Base-by-base conservation (phyloP, 371 early-diverging fungal species). In the Thermomucor indicae-seudaticae region DNA sequence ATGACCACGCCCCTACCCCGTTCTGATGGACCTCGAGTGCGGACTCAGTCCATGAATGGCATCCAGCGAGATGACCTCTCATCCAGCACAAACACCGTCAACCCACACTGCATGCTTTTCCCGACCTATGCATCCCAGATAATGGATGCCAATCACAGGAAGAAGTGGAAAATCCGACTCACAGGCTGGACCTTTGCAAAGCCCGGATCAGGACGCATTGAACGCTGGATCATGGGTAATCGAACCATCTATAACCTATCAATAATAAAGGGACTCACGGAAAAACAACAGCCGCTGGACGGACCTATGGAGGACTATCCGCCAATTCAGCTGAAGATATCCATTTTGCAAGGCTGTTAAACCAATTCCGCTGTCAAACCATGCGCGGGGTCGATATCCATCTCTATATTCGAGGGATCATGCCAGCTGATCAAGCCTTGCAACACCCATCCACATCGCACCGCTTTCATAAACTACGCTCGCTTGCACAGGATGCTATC, bases 361-460 rank as follows among this genome's bases (percentile, higher is more conserved):
- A 66, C 23, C 73, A 73, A 37, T 73, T 73, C 43, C 64, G 70
- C 3, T 66, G 67, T 32, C 67, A 73, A 34, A 69, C 67, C 0
- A 57, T 73, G 57, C 57, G 61, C 3, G 58, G 47, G 17, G 44
- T 63, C 28, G 55, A 58, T 31, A 22, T 63, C 4, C 40, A 47
- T 14, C 24, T 60, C 12, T 53, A 46, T 34, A 38, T 60, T 5
- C 51, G 31, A 8, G 54, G 38, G 3, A 19, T 47, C 17, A 25
- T 47, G 11, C 42, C 47, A 16, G 47, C 51, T 20, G 51, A 50
- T 2, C 24, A 49, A 14, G 24, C 23, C 39, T 11, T 19, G 42
- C 43, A 32, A 6, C 30, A 42, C 20, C 22, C 8, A 39, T 38
- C 20, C 30, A 6, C 53, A 53, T 25, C 44, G 4, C 30, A 45